phyloP scores from a whole-genome alignment of 495 filamentous ascomycete genomes.

The Ascodesmis nigricans region DNA sequence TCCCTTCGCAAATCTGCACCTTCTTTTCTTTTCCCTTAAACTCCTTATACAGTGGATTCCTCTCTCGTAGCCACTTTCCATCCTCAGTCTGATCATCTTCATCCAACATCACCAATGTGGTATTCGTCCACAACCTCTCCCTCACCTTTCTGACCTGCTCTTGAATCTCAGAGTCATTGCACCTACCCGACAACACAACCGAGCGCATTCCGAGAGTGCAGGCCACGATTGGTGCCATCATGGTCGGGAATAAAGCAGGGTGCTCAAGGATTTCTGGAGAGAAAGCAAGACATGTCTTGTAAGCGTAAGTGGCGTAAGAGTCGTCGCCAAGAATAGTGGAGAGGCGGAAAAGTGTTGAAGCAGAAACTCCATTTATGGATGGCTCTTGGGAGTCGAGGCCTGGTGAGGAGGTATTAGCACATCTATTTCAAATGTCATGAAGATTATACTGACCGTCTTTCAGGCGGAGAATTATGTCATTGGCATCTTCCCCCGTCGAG shows the following conservation, averaged over 20 bases:
- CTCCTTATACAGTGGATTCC: constrained; percentile 8
- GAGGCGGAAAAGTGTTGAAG: constrained; percentile 64
- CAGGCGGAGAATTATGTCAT: constrained; percentile 61
- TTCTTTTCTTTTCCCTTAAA: constrained; percentile 8
- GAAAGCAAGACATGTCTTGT: constrained; percentile 59
- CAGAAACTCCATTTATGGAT: constrained; percentile 65
- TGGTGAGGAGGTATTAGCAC: constrained; percentile 4
- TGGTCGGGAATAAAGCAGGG: constrained; percentile 63
- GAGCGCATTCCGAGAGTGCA: constrained; percentile 37
- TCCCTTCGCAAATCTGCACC: constrained; percentile 20
- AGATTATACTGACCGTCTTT: constrained; percentile 46
- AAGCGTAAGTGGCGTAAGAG: constrained; percentile 39
- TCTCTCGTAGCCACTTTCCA: constrained; percentile 21
- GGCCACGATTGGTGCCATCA: constrained; percentile 54
- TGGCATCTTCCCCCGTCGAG: constrained; percentile 44
- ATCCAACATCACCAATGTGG: constrained; percentile 23
- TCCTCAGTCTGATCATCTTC: constrained; percentile 24
- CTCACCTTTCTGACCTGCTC: constrained; percentile 17
- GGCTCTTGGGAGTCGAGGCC: constrained; percentile 77
- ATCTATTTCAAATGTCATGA: too few relatives aligned
- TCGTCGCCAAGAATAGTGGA: constrained; percentile 46
- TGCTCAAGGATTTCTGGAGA: constrained; percentile 79
- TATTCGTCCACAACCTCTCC: constrained; percentile 21
- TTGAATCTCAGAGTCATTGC: constrained; percentile 25
- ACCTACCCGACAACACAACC: constrained; percentile 24